Percentiles rank a stretch among this genome's conserved stretches.
These are phyloP conservation scores for Auxenochlorella pyrenoidosa DNA, from an alignment of 139 green algal species.

Conservation along the genomic window DNA sequence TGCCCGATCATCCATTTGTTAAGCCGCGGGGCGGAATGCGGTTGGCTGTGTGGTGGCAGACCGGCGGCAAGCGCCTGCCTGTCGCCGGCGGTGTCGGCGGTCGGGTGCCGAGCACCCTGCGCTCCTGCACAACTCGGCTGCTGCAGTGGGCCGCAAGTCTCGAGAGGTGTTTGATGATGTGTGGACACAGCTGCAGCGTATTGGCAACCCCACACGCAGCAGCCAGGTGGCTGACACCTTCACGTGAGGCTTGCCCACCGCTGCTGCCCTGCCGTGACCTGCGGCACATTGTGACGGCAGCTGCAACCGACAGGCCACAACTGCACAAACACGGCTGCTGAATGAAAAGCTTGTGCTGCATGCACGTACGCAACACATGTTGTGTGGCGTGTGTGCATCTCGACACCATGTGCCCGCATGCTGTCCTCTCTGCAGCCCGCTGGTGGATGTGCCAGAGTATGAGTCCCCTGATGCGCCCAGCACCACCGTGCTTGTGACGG, in stretches of 20 bases:
- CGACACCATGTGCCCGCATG: background rate
- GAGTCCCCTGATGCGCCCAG: constrained; percentile 71
- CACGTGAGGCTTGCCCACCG: background rate
- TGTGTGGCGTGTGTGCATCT: background rate
- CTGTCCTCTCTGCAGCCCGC: background rate
- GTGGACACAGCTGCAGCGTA: constrained; percentile 75
- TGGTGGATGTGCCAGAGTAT: constrained; percentile 60
- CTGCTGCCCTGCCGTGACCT: background rate
- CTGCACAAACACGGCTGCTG: too few relatives aligned
- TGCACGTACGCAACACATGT: too few relatives aligned
- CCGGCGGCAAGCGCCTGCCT: background rate
- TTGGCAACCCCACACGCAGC: constrained; percentile 50
- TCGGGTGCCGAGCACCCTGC: background rate
- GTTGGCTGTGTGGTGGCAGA: background rate
- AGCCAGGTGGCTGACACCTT: background rate
- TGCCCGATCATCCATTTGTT: background rate
- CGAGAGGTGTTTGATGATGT: constrained; percentile 87
- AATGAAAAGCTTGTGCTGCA: too few relatives aligned
- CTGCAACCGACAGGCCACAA: too few relatives aligned
- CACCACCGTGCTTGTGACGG: constrained; percentile 95
- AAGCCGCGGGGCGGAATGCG: background rate
- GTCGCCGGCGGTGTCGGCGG: background rate
- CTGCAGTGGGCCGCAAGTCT: constrained; percentile 75
- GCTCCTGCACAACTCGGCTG: background rate
- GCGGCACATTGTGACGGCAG: too few relatives aligned